Percentiles rank a stretch among this genome's conserved stretches.
phyloP scores from a whole-genome alignment of 148 eudicot species.

The Camellia japonica region DNA sequence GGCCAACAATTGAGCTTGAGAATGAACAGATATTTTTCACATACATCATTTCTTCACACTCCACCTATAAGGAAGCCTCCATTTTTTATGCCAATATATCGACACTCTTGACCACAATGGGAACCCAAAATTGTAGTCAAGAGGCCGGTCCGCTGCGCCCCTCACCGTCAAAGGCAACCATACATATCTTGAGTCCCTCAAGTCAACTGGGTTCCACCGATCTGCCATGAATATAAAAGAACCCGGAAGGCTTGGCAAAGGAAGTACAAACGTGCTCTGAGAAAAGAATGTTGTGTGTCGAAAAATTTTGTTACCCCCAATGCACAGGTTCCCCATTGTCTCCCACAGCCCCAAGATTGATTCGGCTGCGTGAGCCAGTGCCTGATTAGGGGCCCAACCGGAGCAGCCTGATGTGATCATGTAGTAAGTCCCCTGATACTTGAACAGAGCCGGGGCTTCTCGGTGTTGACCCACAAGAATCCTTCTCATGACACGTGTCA shows the following conservation, averaged over 20 bases:
- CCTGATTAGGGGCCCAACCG: conserved; percentile 97
- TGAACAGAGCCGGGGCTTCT: conserved; percentile 93
- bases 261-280: conserved; percentile 88
- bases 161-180: conserved; percentile 81
- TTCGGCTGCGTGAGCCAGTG: conserved; percentile 77
- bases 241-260: conserved; percentile 65
- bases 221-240: conserved; percentile 86
- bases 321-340: conserved; percentile 79
- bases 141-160: conserved; percentile 83
- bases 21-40: background rate
- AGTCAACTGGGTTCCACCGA: conserved; percentile 90
- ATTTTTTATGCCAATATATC: conserved; percentile 85
- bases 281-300: conserved; percentile 78
- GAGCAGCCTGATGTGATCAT: conserved; percentile 97
- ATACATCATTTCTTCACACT: conserved; percentile 29
- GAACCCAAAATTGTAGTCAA: conserved; percentile 84
- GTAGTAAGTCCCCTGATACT: conserved; percentile 80
- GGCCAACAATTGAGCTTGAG: background rate
- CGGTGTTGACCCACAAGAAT: conserved; percentile 75
- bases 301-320: conserved; percentile 74
- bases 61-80: conserved; percentile 71
- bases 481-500: conserved; percentile 50
- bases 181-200: conserved; percentile 89
- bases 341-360: conserved; percentile 92
- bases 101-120: conserved; percentile 93